A percentile compares a stretch with the other conserved stretches of the same genome.
phyloP scores from a whole-genome alignment of 345 rosid species.

The Clarkia xantiana region DNA sequence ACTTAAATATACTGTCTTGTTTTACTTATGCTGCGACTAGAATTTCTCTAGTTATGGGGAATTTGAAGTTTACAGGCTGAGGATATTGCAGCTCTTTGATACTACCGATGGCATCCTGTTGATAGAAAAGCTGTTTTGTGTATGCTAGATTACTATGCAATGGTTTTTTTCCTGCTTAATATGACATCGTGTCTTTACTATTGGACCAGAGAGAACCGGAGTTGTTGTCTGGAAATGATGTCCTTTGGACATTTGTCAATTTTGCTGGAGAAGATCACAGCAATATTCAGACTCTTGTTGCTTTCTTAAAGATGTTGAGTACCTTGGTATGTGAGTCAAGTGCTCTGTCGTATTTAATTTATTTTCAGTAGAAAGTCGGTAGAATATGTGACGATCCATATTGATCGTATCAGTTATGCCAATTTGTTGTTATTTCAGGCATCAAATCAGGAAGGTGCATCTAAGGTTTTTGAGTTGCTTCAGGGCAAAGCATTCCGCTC shows the following conservation, averaged over 20 bases:
- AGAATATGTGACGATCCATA: neutral
- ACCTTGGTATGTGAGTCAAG: slow-evolving; percentile 56
- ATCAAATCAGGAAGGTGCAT: slow-evolving; percentile 84
- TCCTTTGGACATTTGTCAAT: slow-evolving; percentile 90
- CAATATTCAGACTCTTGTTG: slow-evolving; percentile 83
- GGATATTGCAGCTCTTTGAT: no score
- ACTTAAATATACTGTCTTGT: no score
- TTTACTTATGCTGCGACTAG: no score
- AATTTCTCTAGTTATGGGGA: no score
- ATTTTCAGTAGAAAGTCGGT: neutral
- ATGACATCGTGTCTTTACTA: neutral
- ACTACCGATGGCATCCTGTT: no score
- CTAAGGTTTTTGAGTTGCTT: slow-evolving; percentile 80
- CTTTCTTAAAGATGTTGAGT: slow-evolving; percentile 85
- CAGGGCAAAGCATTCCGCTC: slow-evolving; percentile 78
- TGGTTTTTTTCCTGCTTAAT: neutral
- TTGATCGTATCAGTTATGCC: neutral
- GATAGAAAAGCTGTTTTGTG: no score
- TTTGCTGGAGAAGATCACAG: slow-evolving; percentile 99
- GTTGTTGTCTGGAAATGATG: slow-evolving; percentile 82
- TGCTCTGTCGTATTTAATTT: neutral
- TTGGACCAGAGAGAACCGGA: slow-evolving; percentile 75
- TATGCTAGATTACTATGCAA: no score
- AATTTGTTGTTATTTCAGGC: slow-evolving; percentile 43
- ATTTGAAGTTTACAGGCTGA: no score